These are phyloP conservation scores for Choiromyces venosus DNA, from an alignment of 495 filamentous ascomycete species.

Conservation along the genomic window DNA sequence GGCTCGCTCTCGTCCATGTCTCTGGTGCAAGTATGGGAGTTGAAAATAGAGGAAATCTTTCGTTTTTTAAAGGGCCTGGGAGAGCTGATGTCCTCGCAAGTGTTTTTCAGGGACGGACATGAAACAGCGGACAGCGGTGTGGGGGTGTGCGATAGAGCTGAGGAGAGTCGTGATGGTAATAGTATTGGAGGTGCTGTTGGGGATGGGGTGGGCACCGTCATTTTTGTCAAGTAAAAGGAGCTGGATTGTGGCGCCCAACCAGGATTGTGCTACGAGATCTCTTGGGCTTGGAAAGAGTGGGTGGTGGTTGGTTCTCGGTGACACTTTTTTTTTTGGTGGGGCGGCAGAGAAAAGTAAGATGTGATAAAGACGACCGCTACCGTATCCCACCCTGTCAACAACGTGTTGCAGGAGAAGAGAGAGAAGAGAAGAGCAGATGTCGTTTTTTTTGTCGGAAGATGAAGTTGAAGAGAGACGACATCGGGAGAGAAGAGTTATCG, in stretches of 20 bases:
- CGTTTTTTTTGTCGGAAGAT: constrained; percentile 12
- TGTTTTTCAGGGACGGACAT: constrained; percentile 18
- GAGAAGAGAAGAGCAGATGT: neutral
- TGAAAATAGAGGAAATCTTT: constrained; percentile 31
- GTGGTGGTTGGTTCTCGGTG: constrained; percentile 14
- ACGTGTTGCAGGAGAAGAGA: neutral
- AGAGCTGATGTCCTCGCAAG: constrained; percentile 17
- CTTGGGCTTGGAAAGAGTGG: constrained; percentile 25
- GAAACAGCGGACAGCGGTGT: constrained; percentile 7
- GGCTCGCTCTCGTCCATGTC: constrained; percentile 34
- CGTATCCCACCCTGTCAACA: neutral
- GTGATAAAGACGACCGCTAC: neutral
- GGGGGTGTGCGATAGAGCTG: constrained; percentile 22
- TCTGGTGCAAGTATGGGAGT: constrained; percentile 8
- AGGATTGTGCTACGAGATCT: constrained; percentile 2
- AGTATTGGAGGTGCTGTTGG: constrained; percentile 11
- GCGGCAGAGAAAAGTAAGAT: constrained; percentile 10
- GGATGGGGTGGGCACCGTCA: constrained; percentile 29
- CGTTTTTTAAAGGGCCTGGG: constrained; percentile 29
- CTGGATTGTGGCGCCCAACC: constrained; percentile 36
- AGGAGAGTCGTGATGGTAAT: constrained; percentile 9
- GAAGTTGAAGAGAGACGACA: constrained; percentile 14
- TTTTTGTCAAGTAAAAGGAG: constrained; percentile 25
- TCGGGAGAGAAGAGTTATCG: neutral
- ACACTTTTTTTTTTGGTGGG: constrained; percentile 34